phyloP scores from a whole-genome alignment of 2,329 filamentous ascomycete species.

The Scedosporium aurantiacum region DNA sequence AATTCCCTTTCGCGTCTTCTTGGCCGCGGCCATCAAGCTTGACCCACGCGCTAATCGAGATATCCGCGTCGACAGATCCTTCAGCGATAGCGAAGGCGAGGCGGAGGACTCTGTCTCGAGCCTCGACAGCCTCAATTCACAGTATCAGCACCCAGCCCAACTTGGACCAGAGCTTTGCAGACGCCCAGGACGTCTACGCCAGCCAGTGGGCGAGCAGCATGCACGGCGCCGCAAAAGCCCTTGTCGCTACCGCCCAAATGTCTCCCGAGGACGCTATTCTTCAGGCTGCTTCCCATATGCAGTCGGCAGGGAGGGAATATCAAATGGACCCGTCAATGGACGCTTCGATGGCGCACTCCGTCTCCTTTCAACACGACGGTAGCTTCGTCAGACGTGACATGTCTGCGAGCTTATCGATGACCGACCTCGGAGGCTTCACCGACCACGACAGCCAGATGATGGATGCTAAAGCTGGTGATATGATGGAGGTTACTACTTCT shows the following conservation, averaged over 20 bases:
- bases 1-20: not conserved
- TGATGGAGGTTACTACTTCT: constrained; percentile 36
- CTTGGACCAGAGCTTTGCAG: constrained; percentile 36
- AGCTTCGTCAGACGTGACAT: constrained; percentile 1
- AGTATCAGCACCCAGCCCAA: constrained; percentile 40
- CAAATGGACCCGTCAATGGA: constrained; percentile 36
- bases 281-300: constrained; percentile 45
- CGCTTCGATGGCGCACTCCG: constrained; percentile 23
- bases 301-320: constrained; percentile 38
- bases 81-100: constrained; percentile 26
- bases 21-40: not conserved
- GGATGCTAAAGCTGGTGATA: constrained; percentile 47
- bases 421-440: constrained; percentile 3
- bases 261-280: constrained; percentile 49
- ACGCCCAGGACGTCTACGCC: constrained; percentile 32
- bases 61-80: not conserved
- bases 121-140: constrained; percentile 45
- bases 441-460: constrained; percentile 43
- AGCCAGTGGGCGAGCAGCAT: constrained; percentile 39
- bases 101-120: constrained; percentile 42
- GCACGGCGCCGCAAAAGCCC: constrained; percentile 31
- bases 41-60: not conserved
- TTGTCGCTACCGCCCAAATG: constrained; percentile 33
- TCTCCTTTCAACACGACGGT: constrained; percentile 9
- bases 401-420: constrained; percentile 4